Conservation (phyloP, 192 early-diverging fungal species). For the Haplosporangium gracile region DNA sequence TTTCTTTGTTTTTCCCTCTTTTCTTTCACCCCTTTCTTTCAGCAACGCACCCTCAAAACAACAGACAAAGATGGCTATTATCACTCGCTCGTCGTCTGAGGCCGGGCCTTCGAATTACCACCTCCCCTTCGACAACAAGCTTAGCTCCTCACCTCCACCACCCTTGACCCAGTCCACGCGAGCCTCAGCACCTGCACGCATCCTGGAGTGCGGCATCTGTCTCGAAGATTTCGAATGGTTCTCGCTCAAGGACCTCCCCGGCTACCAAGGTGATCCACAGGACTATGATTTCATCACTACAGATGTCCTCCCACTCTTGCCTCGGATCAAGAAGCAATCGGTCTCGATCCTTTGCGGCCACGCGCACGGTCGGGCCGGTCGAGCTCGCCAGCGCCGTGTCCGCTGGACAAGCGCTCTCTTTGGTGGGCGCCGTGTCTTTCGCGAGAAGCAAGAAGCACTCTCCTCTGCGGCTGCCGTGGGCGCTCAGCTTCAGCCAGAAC, state of each 20-base stretch:
- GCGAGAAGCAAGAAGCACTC: not conserved
- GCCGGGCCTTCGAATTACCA: not conserved
- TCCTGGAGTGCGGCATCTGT: conserved; percentile 15
- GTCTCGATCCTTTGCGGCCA: not conserved
- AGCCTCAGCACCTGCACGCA: not conserved
- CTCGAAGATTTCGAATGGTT: conserved; percentile 26
- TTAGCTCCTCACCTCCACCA: not conserved
- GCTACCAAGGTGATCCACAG: not conserved
- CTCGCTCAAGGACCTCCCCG: not conserved
- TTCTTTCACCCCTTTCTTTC: not conserved
- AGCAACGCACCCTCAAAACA: not conserved
- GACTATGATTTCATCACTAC: not conserved
- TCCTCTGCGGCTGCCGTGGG: too few species aligned
- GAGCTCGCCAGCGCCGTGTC: not conserved
- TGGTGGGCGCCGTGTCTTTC: not conserved
- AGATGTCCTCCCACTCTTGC: not conserved
- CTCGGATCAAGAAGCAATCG: not conserved
- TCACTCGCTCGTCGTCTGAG: not conserved
- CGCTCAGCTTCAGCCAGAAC: not conserved
- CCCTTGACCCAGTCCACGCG: not conserved
- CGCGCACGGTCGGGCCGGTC: not conserved
- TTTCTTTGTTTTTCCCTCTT: not conserved
- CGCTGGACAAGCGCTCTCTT: not conserved
- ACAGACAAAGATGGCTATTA: not conserved
- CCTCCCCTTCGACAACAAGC: not conserved